Percentiles rank a stretch among this genome's conserved stretches.
Conservation (phyloP, 495 filamentous ascomycete species). For the Penicillium parvum region DNA sequence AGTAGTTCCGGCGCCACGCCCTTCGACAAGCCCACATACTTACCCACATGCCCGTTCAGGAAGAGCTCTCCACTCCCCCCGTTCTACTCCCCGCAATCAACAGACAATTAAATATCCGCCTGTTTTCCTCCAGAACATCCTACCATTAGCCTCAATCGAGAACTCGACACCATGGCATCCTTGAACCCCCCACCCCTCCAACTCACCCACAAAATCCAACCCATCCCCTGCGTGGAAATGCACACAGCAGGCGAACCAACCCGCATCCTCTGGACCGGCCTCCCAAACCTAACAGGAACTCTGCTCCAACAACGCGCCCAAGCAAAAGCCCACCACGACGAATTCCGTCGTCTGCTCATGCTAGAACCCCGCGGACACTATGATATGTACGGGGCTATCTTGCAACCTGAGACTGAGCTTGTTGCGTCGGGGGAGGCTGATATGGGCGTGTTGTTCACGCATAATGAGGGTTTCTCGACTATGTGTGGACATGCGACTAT, state of each 20-base stretch:
- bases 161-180: not conserved
- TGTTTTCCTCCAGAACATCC: not conserved
- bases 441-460: conserved; percentile 27
- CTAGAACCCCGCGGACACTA: conserved; percentile 23
- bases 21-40: conserved; percentile 1
- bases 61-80: not conserved
- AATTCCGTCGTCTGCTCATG: conserved; percentile 18
- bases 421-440: conserved; percentile 10
- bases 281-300: conserved; percentile 15
- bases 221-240: conserved; percentile 21
- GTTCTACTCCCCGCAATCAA: not conserved
- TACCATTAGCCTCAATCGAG: not conserved
- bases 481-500: conserved; percentile 59
- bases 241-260: conserved; percentile 26
- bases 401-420: conserved; percentile 16
- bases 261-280: conserved; percentile 14
- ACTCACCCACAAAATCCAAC: not conserved
- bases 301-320: conserved; percentile 19
- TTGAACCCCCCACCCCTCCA: not conserved
- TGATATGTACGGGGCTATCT: conserved; percentile 25
- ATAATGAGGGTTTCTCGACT: conserved; percentile 74
- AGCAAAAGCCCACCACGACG: conserved; percentile 17
- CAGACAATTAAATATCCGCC: no score
- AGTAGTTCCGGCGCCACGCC: not conserved
- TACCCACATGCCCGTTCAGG: not conserved